phyloP scores from a whole-genome alignment of 495 filamentous ascomycete species.

The Penicillium fimorum region DNA sequence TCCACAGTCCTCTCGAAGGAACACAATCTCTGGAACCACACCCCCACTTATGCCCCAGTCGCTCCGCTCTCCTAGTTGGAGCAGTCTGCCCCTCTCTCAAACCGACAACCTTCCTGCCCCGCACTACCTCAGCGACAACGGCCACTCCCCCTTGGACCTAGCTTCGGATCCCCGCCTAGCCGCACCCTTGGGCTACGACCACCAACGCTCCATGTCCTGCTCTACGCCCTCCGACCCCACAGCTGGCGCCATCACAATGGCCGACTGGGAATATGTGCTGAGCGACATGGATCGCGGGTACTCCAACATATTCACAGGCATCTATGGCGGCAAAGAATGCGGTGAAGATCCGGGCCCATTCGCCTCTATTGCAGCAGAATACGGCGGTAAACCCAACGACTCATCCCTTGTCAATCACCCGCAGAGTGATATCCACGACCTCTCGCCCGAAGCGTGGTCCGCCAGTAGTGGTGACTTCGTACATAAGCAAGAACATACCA shows the following conservation, averaged over 20 bases:
- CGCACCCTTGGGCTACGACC: conserved; percentile 29
- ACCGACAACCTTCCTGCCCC: conserved; percentile 31
- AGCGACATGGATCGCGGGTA: conserved; percentile 74
- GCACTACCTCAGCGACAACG: conserved; percentile 12
- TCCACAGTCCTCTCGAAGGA: conserved; percentile 31
- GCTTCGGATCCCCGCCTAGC: conserved; percentile 16
- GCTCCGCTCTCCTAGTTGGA: conserved; percentile 41
- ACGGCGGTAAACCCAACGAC: conserved; percentile 30
- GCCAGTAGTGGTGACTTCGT: conserved; percentile 41
- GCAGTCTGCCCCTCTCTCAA: conserved; percentile 40
- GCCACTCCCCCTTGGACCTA: conserved; percentile 24
- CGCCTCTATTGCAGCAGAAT: conserved; percentile 44
- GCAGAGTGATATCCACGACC: conserved; percentile 32
- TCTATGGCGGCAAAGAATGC: conserved; percentile 69
- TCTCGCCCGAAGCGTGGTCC: conserved; percentile 45
- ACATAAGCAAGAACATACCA: conserved; percentile 37
- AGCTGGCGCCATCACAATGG: conserved; percentile 48
- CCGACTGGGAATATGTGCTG: conserved; percentile 78
- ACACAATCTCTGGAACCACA: conserved; percentile 38
- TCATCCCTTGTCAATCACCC: conserved; percentile 18
- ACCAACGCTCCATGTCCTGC: conserved; percentile 30
- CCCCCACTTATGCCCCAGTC: conserved; percentile 26
- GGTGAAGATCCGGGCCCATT: conserved; percentile 47
- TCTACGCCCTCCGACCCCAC: conserved; percentile 33
- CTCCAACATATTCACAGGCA: conserved; percentile 78